Base-by-base conservation (phyloP, 1,284 basidiomycete species). In the Schizophyllum commune region DNA sequence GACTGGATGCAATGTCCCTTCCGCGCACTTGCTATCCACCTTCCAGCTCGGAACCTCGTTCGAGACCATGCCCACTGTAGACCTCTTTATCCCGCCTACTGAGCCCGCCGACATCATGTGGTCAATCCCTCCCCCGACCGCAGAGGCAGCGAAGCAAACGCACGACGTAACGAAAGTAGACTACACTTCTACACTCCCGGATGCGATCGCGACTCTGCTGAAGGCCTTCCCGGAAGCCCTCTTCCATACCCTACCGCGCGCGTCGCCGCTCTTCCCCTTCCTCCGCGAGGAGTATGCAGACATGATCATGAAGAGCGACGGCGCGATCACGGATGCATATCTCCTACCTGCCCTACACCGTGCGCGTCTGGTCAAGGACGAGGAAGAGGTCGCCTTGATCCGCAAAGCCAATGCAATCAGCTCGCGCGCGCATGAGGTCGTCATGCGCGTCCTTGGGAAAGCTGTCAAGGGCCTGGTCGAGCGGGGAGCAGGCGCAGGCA, bases 361-460 rank as follows among this genome's bases (percentile, higher is more conserved):
- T 34, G 86, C 92, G 4, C 82, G 94, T 8, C 73, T 96, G 27
- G 85, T 80, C 63, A 97, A 96, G 75, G 88, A 88, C 19, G 73
- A 77, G 3, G 72, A 79, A 52, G 94, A 96, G 75, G 83, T 97
- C 60, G 80, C 77, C 15, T 75, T 83, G 63, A 93, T 96, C 67
- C 78, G 81, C 59, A 81, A 83, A 60, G 94, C 94, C 0, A 94
- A 92, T 69, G 80, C 82, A 60, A 92, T 96, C 65, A 93, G 91
- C 64, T 92, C 90, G 0, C 80, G 86, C 4, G 94, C 94, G 1
- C 94, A 96, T 66, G 91, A 94, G 73, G 83, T 86, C 7, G 85
- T 96, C 56, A 96, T 96, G 93, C 81, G 91, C n/a, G 86, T 94
- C 11, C 80, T 96, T 5, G 93, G 92, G 1, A 77, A 81, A 56